phyloP scores from a whole-genome alignment of 805 yeast species.

The Phaffomyces thermotolerans region DNA sequence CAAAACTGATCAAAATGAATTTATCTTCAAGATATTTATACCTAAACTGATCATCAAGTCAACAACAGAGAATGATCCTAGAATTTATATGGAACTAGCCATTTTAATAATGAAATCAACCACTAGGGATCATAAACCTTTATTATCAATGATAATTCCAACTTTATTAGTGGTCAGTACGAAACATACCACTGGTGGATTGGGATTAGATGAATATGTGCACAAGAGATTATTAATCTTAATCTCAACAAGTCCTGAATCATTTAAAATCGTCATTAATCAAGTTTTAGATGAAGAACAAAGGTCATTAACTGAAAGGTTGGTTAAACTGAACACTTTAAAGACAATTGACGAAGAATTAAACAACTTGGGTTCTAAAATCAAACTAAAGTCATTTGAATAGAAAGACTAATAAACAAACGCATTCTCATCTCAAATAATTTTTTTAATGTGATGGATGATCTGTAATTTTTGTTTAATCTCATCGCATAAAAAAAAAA shows the following conservation, averaged over 20 bases:
- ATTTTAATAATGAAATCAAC: slow-evolving; percentile 13
- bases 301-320: slow-evolving; percentile 32
- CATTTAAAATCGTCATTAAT: slow-evolving; percentile 43
- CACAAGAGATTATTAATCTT: slow-evolving; percentile 43
- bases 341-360: slow-evolving; percentile 7
- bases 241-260: slow-evolving; percentile 34
- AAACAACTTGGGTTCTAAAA: slow-evolving; percentile 28
- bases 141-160: slow-evolving; percentile 30
- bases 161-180: slow-evolving; percentile 26
- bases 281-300: slow-evolving; percentile 33
- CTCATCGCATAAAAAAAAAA: not conserved
- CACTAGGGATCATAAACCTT: slow-evolving; percentile 7
- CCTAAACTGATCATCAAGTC: slow-evolving; percentile 34
- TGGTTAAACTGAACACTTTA: slow-evolving; percentile 31
- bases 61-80: slow-evolving; percentile 20
- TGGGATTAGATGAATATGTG: slow-evolving; percentile 25
- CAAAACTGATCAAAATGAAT: slow-evolving; percentile 25
- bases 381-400: slow-evolving; percentile 45
- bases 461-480: not conserved
- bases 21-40: slow-evolving; percentile 37
- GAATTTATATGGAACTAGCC: slow-evolving; percentile 27
- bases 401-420: not conserved
- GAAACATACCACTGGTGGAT: not conserved
- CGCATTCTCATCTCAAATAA: no score
- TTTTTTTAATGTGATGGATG: no score